Evolutionary conservation across 805 yeast species (phyloP), one percentile per base, ranked within the genome.

Genomic region (Zygoascus tannicola): DNA sequence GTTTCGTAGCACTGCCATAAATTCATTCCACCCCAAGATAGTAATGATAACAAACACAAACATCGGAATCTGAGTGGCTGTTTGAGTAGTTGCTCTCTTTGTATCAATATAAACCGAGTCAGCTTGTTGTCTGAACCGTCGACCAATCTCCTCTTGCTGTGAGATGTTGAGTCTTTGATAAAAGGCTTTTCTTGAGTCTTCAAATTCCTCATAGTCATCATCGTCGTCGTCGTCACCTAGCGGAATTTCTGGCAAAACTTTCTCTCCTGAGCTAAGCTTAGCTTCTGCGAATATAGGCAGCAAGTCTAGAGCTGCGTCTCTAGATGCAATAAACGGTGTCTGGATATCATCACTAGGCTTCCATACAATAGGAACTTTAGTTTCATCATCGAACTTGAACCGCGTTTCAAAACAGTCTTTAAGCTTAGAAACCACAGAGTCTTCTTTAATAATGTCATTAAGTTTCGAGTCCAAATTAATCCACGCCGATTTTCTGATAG

Each of bases 11-110:
- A 92, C 76, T 7, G 92, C 81, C 82, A 87, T 75, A 52, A 92
- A 81, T 68, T 92, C 97, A 62, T 88, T 88, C 96, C 96, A 92
- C 7, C 98, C 98, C 19, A 92, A 68, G 2, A 84, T 78, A 2
- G 82, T 61, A 20, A 92, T 66, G 12, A 90, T 57, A 8, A 77
- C 65, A 64, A 85, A 87, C 45, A 92, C 76, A 68, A 81, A 92
- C 51, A 78, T 68, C 3, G 98, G 98, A 45, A 92, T 81, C 46
- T 81, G 79, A 0, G 95, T 77, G 10, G 78, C 74, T 39, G 81
- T 80, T 49, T 80, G 81, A 38, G 87, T 73, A 43, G 85, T 78
- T 2, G 95, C 83, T 51, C 97, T 76, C 62, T 85, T 88, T 16
- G 97, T 87, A 56, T 88, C 97, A 39, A 90, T 69, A 49, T 78